Evolutionary conservation across 129 eudicot genomes (phyloP), one percentile per base, ranked within the genome.

Genomic region (Lactuca saligna): DNA sequence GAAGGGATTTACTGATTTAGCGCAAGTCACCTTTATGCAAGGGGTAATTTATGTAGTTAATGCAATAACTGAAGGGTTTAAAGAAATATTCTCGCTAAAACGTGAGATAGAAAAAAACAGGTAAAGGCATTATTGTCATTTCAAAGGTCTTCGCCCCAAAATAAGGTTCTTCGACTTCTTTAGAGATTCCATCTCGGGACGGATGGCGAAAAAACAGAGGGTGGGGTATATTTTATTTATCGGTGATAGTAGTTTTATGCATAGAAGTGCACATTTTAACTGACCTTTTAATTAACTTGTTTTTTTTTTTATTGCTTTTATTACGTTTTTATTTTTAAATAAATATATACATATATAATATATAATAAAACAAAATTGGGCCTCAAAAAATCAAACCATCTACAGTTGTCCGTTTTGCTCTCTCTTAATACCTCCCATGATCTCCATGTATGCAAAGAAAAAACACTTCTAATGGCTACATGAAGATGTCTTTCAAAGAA

Each of bases 171-270:
- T 63, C 44, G 55, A 54, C 53, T 73, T 72, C 48, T 62, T 51
- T 62, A 54, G 70, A 53, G 70, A 73, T 73, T 73, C 70, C 64
- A 63, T 63, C 68, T 25, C 16, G 17, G 63, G 63, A 73, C 70
- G 64, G 78, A 73, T 44, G 78, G 70, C 78, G 64, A 56, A 73
- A 46, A n/a, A n/a, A n/a, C n/a, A n/a, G n/a, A 51, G 5, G 15
- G 35, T 46, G 46, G 58, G 5, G 46, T 37, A 4, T 1, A 4
- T 6, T 3, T 16, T 7, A 25, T 55, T 68, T 17, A 54, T 5
- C 5, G 34, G 15, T 67, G 0, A 7, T 17, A 55, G 13, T 60
- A 48, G 50, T 60, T 32, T 17, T 60, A 33, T 33, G 61, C 35
- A 71, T 71, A 49, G 16, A 49, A 72, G 69, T 71, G 58, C 68